A percentile compares a stretch with the other conserved stretches of the same genome.
phyloP scores from a whole-genome alignment of 345 rosid genomes.

The Rubroshorea leprosula region DNA sequence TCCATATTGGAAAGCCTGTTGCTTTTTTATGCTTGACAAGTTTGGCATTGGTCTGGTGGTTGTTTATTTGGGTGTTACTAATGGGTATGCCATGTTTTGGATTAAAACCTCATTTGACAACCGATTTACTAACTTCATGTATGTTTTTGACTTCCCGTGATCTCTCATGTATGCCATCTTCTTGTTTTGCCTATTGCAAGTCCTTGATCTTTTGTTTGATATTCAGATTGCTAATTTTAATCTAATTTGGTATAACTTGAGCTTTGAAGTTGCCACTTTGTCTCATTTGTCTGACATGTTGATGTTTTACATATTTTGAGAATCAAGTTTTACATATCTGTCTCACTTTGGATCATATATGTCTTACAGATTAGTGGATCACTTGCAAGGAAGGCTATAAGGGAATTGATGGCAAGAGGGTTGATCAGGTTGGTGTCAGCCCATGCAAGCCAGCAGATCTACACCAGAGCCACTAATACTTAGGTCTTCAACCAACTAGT shows the following conservation, averaged over 20 bases:
- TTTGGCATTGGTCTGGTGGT: no score
- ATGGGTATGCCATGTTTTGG: no score
- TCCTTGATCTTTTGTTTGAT: no score
- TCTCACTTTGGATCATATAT: not conserved
- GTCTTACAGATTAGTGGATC: conserved; percentile 57
- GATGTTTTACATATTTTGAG: not conserved
- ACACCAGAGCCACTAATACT: conserved; percentile 72
- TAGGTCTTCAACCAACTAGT: conserved; percentile 18
- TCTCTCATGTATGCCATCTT: no score
- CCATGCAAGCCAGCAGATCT: conserved; percentile 80
- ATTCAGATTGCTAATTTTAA: no score
- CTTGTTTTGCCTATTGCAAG: no score
- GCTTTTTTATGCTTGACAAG: no score
- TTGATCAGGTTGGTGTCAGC: conserved; percentile 66
- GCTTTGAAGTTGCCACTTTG: not conserved
- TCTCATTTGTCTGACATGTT: no score
- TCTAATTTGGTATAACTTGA: no score
- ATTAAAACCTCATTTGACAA: not conserved
- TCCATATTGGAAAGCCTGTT: no score
- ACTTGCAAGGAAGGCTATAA: conserved; percentile 65
- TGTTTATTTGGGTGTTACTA: no score
- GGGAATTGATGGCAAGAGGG: conserved; percentile 77
- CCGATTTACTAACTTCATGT: not conserved
- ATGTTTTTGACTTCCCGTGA: no score
- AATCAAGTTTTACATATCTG: not conserved